Conservation (phyloP, 78 protist species). For the Creolimax fragrantissima region DNA sequence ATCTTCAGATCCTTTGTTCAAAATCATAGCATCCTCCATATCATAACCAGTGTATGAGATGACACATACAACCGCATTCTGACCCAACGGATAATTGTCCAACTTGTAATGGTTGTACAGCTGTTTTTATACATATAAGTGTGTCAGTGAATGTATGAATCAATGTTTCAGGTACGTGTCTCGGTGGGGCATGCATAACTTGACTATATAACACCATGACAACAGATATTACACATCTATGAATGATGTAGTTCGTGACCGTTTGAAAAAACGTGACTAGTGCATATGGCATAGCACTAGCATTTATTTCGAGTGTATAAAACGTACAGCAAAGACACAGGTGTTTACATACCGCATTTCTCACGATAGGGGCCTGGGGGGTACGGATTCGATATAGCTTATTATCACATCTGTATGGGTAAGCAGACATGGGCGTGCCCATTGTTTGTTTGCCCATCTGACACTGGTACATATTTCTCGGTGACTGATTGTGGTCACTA, state of each 20-base stretch:
- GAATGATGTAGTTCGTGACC: too few relatives aligned
- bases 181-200: too few relatives aligned
- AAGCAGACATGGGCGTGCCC: slow-evolving; percentile 80
- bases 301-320: too few relatives aligned
- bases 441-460: slow-evolving; percentile 94
- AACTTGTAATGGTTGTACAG: slow-evolving; percentile 40
- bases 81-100: slow-evolving; percentile 91
- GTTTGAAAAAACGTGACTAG: too few relatives aligned
- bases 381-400: slow-evolving; percentile 77
- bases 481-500: slow-evolving; percentile 58
- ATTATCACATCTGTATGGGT: slow-evolving; percentile 82
- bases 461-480: slow-evolving; percentile 97
- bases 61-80: slow-evolving; percentile 94
- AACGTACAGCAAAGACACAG: too few relatives aligned
- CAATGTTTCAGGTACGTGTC: too few relatives aligned
- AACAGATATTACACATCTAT: too few relatives aligned
- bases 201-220: too few relatives aligned
- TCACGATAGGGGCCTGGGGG: slow-evolving; percentile 72
- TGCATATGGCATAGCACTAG: too few relatives aligned
- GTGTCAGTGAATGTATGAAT: background rate
- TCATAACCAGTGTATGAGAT: slow-evolving; percentile 95
- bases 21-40: slow-evolving; percentile 76
- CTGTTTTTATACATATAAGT: slow-evolving; percentile 32
- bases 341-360: slow-evolving; percentile 10
- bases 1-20: slow-evolving; percentile 86